phyloP scores from a whole-genome alignment of 805 yeast species.

The Metschnikowia peoriensis region DNA sequence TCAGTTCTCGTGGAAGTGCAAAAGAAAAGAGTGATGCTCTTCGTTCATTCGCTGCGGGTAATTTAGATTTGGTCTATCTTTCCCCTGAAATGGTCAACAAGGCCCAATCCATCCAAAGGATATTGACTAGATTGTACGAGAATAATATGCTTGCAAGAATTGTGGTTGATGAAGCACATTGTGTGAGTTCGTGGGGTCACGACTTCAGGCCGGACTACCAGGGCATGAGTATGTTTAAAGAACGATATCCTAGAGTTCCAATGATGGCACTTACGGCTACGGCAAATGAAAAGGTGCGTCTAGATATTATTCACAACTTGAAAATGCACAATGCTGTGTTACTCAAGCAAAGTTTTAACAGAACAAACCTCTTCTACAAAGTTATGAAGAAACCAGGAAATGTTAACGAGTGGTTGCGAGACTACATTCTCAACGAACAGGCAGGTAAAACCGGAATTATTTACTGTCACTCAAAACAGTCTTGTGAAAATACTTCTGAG shows the following conservation, averaged over 20 bases:
- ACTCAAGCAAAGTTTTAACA: constrained; percentile 87
- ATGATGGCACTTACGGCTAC: constrained; percentile 97
- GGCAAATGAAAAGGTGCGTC: constrained; percentile 84
- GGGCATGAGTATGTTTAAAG: constrained; percentile 69
- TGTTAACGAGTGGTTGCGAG: constrained; percentile 55
- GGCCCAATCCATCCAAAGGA: constrained; percentile 63
- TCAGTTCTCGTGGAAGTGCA: constrained; percentile 70
- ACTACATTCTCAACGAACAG: constrained; percentile 52
- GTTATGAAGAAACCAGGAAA: constrained; percentile 64
- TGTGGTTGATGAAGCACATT: constrained; percentile 97
- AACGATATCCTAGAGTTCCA: constrained; percentile 75
- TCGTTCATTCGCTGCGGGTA: constrained; percentile 60
- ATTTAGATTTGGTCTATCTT: constrained; percentile 73
- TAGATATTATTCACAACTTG: constrained; percentile 81
- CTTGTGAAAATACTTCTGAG: constrained; percentile 80
- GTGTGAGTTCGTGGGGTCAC: constrained; percentile 98
- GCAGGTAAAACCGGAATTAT: constrained; percentile 75
- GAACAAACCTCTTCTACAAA: constrained; percentile 80
- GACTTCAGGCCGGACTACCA: constrained; percentile 97
- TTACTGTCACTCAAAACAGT: constrained; percentile 85
- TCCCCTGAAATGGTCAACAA: constrained; percentile 94
- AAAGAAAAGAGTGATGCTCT: constrained; percentile 64
- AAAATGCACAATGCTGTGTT: constrained; percentile 59
- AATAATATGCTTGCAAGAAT: constrained; percentile 69
- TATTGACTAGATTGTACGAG: constrained; percentile 56